Evolutionary conservation across 345 rosid species (phyloP), one percentile per base, ranked within the genome.

Genomic region (Brassica rapa): DNA sequence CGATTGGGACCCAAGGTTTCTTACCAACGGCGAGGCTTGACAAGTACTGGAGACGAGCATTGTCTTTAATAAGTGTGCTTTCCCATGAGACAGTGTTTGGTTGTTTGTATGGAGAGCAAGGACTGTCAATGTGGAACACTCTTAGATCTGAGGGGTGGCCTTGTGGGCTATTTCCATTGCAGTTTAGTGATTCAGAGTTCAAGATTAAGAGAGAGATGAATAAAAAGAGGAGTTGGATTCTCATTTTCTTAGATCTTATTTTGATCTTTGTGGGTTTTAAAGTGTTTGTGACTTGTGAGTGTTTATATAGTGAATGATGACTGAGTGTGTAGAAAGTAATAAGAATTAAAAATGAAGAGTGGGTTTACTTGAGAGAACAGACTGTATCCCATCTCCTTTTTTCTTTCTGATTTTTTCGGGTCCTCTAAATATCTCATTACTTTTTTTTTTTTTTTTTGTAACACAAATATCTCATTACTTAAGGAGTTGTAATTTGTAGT

Each of bases 1-100:
- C 99, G n/a, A 95, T 83, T 0, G 99, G 99, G 81, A 90, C 97
- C 5, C 85, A 83, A 5, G 97, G 83, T 70, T 78, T 93, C 82
- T 59, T 72, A 8, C 86, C 91, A n/a, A 11, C 66, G 65, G 83
- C 97, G 1, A 90, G 89, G 83, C 89, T 93, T 1, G 97, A 82
- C 80, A 93, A 74, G 83, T 76, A 89, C 27, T 77, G 87, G 30
- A 93, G 82, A 84, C 99, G 85, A 67, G 85, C 88, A 78, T 87
- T 86, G 86, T 95, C 99, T 56, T 87, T 77, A 30, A 89, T 86
- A 27, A 94, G 89, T 68, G 75, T 86, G 73, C 86, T 86, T 60
- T 91, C 99, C 99, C 97, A 93, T 23, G 98, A 89, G 43, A 90
- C 72, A 73, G 87, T 76, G 62, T 76, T 76, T 8, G 84, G 43